phyloP scores from a whole-genome alignment of 306 rosid genomes.

The Inga oerstediana region DNA sequence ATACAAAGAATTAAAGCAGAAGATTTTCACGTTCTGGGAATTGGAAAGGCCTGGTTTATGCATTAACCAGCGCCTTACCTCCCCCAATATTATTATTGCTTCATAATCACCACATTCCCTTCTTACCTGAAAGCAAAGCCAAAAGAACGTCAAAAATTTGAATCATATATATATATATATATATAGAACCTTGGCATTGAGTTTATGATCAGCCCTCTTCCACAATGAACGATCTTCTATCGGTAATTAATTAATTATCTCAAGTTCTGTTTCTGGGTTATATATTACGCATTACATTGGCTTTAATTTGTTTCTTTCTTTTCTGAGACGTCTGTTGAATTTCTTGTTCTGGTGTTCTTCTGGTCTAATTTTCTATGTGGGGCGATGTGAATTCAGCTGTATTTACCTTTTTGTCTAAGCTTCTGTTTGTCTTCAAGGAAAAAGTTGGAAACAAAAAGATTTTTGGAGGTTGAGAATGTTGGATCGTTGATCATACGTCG shows the following conservation, averaged over 20 bases:
- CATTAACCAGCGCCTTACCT: conserved; percentile 50
- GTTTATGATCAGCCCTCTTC: conserved; percentile 33
- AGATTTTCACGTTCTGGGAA: conserved; percentile 11
- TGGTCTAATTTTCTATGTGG: conserved; percentile 34
- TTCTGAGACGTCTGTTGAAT: conserved; percentile 18
- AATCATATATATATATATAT: not conserved
- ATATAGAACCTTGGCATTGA: conserved; percentile 1
- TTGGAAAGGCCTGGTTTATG: conserved; percentile 59
- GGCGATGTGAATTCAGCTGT: conserved; percentile 9
- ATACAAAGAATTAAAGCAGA: not conserved
- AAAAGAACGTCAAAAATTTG: not conserved
- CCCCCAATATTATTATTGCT: not conserved
- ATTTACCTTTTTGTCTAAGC: not conserved
- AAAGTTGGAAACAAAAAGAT: conserved; percentile 8
- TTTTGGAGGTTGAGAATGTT: conserved; percentile 26
- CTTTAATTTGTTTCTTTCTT: not conserved
- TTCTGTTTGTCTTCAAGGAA: conserved; percentile 29
- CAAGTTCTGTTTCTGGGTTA: not conserved
- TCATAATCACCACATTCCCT: not conserved
- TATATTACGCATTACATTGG: not conserved
- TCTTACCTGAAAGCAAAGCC: too few relatives aligned
- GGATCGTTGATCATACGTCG: not conserved
- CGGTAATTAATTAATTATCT: conserved; percentile 47
- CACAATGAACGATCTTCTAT: conserved; percentile 89
- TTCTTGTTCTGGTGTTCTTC: conserved; percentile 27